phyloP scores from a whole-genome alignment of 768 basidiomycete genomes.

The Lepiota subincarnata region DNA sequence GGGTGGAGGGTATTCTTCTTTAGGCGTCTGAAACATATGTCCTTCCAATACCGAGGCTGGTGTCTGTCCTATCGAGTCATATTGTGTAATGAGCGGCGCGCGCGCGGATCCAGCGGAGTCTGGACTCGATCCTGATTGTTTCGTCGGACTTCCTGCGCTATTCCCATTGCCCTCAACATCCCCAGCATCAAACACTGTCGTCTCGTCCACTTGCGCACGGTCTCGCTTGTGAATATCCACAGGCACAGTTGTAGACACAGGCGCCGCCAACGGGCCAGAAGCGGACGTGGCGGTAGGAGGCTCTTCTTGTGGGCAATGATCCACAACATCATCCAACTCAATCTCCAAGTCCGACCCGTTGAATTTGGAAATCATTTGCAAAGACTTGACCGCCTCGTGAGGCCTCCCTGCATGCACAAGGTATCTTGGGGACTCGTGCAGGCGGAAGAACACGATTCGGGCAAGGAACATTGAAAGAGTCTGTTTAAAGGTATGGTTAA shows the following conservation, averaged over 20 bases:
- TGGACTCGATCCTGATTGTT: slow-evolving; percentile 4
- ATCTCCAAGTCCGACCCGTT: slow-evolving; percentile 74
- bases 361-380: slow-evolving; percentile 81
- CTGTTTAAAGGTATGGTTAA: slow-evolving; percentile 35
- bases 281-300: slow-evolving; percentile 11
- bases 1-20: no score
- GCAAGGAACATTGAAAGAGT: slow-evolving; percentile 84
- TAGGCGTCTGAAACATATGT: slow-evolving; percentile 1
- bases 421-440: slow-evolving; percentile 93
- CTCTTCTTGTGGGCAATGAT: slow-evolving; percentile 27
- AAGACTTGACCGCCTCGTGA: slow-evolving; percentile 76
- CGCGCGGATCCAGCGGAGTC: neutral
- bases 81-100: slow-evolving; percentile 2
- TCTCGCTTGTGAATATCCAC: slow-evolving; percentile 19
- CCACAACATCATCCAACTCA: slow-evolving; percentile 66
- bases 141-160: slow-evolving; percentile 12
- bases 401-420: slow-evolving; percentile 86
- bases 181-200: slow-evolving; percentile 31
- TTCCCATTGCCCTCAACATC: slow-evolving; percentile 21
- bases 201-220: slow-evolving; percentile 15
- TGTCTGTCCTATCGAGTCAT: slow-evolving; percentile 4
- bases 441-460: slow-evolving; percentile 84
- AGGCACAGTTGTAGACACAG: neutral
- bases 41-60: slow-evolving; percentile 3
- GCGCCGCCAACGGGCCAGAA: neutral